A percentile compares a stretch with the other conserved stretches of the same genome.
phyloP scores from a whole-genome alignment of 2,329 filamentous ascomycete genomes.

The Sphaerulina populicola region DNA sequence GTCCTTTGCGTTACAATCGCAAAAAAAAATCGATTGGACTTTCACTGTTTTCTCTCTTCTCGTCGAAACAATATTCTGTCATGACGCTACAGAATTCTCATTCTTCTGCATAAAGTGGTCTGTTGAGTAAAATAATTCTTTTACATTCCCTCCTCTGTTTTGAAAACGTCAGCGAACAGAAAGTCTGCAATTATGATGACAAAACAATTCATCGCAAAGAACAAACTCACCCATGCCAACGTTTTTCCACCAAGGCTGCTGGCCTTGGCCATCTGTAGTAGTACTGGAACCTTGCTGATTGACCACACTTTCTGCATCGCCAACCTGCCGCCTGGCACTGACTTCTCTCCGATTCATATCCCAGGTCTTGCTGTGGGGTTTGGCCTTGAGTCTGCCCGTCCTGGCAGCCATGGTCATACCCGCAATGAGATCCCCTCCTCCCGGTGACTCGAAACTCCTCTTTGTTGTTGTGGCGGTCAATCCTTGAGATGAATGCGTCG shows the following conservation, averaged over 20 bases:
- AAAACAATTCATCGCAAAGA: not conserved
- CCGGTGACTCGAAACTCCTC: slow-evolving; percentile 17
- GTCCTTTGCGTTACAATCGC: too few species aligned
- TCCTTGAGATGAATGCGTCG: slow-evolving; percentile 42
- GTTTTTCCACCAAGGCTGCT: slow-evolving; percentile 41
- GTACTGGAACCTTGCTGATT: slow-evolving; percentile 39
- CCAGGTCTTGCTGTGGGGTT: slow-evolving; percentile 48
- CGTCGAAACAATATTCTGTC: too few species aligned
- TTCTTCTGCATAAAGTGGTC: too few species aligned
- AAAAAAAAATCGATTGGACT: too few species aligned
- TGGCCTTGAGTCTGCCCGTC: slow-evolving; percentile 53
- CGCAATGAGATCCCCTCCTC: slow-evolving; percentile 41
- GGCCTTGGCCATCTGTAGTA: slow-evolving; percentile 19
- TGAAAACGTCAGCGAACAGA: not conserved
- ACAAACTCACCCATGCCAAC: slow-evolving; percentile 36
- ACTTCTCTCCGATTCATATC: slow-evolving; percentile 49
- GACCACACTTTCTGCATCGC: slow-evolving; percentile 72
- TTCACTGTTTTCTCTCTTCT: too few species aligned
- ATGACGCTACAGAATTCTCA: too few species aligned
- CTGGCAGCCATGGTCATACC: slow-evolving; percentile 36
- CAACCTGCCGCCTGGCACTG: slow-evolving; percentile 80
- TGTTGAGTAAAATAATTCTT: too few species aligned
- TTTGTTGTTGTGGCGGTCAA: slow-evolving; percentile 34
- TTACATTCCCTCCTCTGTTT: not conserved
- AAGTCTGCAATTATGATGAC: not conserved